Conservation (phyloP, 2,329 filamentous ascomycete species). For the Beauveria caledonica region DNA sequence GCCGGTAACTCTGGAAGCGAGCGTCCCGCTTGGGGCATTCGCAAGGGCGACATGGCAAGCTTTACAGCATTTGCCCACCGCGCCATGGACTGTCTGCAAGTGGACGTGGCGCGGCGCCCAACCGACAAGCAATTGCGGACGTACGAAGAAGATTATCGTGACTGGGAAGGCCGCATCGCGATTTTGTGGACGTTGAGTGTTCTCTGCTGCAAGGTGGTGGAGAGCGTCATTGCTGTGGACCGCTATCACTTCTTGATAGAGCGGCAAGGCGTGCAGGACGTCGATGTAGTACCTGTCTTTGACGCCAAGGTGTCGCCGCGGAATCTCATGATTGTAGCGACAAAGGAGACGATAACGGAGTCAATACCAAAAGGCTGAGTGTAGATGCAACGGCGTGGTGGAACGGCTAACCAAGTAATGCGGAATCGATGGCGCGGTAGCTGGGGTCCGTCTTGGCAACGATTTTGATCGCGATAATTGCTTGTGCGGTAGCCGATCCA, state of each 20-base stretch:
- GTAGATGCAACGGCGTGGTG: too few relatives aligned
- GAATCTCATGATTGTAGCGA: slow-evolving; percentile 16
- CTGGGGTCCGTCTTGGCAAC: not conserved
- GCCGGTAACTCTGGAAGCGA: slow-evolving; percentile 4
- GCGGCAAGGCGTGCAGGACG: slow-evolving; percentile 12
- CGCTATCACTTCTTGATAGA: slow-evolving; percentile 24
- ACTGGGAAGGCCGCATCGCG: slow-evolving; percentile 19
- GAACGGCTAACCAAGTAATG: not conserved
- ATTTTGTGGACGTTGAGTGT: slow-evolving; percentile 26
- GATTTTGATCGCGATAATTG: not conserved
- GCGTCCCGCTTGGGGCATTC: slow-evolving; percentile 22
- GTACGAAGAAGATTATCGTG: slow-evolving; percentile 20
- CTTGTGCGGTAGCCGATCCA: not conserved
- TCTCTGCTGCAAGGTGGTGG: slow-evolving; percentile 25
- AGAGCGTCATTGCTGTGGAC: slow-evolving; percentile 25
- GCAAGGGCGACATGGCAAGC: slow-evolving; percentile 21
- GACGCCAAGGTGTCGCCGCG: slow-evolving; percentile 20
- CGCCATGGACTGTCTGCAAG: slow-evolving; percentile 18
- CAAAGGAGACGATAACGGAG: not conserved
- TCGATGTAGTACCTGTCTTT: slow-evolving; percentile 22
- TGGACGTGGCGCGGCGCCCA: slow-evolving; percentile 13
- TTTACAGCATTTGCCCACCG: slow-evolving; percentile 21
- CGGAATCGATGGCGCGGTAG: not conserved
- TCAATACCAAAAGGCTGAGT: not conserved
- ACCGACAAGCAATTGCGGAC: slow-evolving; percentile 15